Percentiles rank a stretch among this genome's conserved stretches.
Conservation (phyloP, 768 basidiomycete species). For the Podaxis sp. region DNA sequence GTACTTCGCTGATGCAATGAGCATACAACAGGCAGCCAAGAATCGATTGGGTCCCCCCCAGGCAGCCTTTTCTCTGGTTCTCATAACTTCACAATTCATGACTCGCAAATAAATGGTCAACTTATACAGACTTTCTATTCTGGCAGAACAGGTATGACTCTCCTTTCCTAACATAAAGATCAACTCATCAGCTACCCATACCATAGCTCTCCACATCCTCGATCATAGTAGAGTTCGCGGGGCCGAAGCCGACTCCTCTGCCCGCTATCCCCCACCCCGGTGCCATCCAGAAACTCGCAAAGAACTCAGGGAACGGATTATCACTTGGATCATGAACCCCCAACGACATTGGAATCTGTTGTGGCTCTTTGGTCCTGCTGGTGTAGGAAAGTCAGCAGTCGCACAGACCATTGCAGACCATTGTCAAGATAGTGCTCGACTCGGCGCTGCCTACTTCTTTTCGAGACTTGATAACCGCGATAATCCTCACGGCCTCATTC, state of each 20-base stretch:
- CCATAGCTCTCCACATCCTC: no score
- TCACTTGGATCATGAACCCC: not conserved
- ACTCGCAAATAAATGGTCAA: no score
- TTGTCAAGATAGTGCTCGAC: not conserved
- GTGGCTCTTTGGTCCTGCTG: constrained; percentile 14
- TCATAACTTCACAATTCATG: no score
- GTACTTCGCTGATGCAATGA: no score
- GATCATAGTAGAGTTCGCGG: no score
- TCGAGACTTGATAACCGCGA: not conserved
- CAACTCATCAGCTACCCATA: no score
- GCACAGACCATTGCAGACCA: constrained; percentile 8
- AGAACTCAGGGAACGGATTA: not conserved
- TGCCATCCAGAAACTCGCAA: constrained; percentile 3
- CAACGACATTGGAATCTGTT: not conserved
- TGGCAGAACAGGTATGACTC: no score
- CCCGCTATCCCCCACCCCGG: not conserved
- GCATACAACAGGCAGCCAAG: no score
- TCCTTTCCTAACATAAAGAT: no score
- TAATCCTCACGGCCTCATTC: not conserved
- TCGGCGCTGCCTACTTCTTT: constrained; percentile 13
- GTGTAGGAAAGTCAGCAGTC: constrained; percentile 13
- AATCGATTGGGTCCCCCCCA: no score
- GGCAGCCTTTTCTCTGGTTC: no score
- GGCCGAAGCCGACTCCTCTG: not conserved
- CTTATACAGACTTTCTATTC: no score